These are phyloP conservation scores for Rhytidiadelphus loreus DNA, from an alignment of 225 moss, liverwort and hornwort species.

Conservation along the genomic window DNA sequence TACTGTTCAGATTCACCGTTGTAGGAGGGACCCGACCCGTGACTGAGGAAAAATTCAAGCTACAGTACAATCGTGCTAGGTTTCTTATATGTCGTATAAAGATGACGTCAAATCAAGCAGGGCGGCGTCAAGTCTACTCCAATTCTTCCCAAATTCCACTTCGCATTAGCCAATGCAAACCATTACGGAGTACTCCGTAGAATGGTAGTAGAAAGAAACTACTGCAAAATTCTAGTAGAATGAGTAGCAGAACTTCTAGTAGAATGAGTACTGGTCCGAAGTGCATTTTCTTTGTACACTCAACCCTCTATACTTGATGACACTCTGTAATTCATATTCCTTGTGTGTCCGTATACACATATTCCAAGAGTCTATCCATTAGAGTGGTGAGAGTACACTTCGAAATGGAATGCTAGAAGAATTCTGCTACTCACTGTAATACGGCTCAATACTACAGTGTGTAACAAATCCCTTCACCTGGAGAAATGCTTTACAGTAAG, in stretches of 20 bases:
- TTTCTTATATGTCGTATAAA: background rate
- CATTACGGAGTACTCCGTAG: background rate
- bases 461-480: background rate
- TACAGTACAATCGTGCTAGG: background rate
- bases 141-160: background rate
- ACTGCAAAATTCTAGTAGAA: background rate
- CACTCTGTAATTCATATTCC: too few relatives aligned
- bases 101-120: background rate
- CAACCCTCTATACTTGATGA: too few relatives aligned
- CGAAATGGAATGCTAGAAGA: too few relatives aligned
- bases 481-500: background rate
- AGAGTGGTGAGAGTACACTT: too few relatives aligned
- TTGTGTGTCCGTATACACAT: too few relatives aligned
- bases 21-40: background rate
- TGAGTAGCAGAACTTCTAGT: background rate
- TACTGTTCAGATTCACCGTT: background rate
- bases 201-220: background rate
- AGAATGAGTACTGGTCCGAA: background rate
- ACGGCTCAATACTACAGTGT: too few relatives aligned
- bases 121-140: background rate
- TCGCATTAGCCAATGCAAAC: background rate
- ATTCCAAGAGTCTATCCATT: too few relatives aligned
- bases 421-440: too few relatives aligned
- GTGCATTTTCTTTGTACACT: background rate
- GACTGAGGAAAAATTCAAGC: background rate